These are phyloP conservation scores for Leavenworthia alabamica DNA, from an alignment of 345 rosid species.

Conservation along the genomic window DNA sequence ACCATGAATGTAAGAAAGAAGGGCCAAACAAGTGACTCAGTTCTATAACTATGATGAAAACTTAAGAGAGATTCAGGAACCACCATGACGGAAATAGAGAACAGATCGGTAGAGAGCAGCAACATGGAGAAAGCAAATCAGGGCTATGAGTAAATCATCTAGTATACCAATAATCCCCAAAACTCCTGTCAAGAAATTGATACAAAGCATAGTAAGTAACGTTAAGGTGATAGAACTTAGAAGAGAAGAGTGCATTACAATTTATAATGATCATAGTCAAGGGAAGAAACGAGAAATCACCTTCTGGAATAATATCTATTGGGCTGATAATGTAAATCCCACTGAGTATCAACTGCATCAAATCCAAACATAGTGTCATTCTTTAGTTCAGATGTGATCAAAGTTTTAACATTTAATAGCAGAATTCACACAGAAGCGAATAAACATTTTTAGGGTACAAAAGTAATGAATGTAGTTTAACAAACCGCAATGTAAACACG, in stretches of 20 bases:
- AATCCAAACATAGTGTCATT: too few species aligned
- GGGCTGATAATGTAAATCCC: conserved; percentile 71
- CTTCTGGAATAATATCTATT: conserved; percentile 90
- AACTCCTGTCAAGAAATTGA: conserved; percentile 38
- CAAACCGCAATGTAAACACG: conserved; percentile 81
- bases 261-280: background rate
- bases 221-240: too few species aligned
- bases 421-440: too few species aligned
- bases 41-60: background rate
- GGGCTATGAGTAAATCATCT: conserved; percentile 63
- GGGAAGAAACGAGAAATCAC: conserved; percentile 22
- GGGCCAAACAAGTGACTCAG: background rate
- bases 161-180: conserved; percentile 69
- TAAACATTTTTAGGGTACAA: too few species aligned
- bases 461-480: too few species aligned
- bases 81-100: conserved; percentile 68
- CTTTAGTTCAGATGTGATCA: background rate
- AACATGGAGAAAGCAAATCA: conserved; percentile 69
- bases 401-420: too few species aligned
- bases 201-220: background rate
- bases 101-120: conserved; percentile 85
- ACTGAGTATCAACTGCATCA: conserved; percentile 67
- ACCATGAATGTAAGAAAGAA: conserved; percentile 1
- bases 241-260: background rate
- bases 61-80: conserved; percentile 34